Base-by-base conservation (phyloP, 306 rosid species). In the Dryas alaskensis region DNA sequence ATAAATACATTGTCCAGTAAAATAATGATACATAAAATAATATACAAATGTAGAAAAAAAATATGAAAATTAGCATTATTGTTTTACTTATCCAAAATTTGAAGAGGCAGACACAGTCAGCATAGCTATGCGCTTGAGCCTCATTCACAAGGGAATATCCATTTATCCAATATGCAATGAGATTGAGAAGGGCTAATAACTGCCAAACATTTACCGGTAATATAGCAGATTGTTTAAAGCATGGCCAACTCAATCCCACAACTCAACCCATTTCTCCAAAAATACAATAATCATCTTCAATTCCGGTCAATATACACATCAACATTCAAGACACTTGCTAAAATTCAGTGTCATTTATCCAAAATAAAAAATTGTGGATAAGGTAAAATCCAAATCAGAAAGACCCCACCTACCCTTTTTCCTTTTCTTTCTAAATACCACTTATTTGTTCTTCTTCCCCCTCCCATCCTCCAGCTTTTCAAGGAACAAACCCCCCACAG, bases 361-460 rank as follows among this genome's bases (percentile, higher is more conserved):
- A 58, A 52, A 67, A 1, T 25, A 17, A 8, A 40, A 63, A 43
- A 17, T 11, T 12, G 46, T 57, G 85, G 83, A 84, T 84, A 81
- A 84, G 62, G 74, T 57, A 55, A 57, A 48, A 67, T 74, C 80
- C 76, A 43, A 69, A 58, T 73, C 25, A 64, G 71, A 49, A 55
- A 4, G 62, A 62, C 73, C 78, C 78, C 70, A 40, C 80, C 61
- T 2, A 12, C 8, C n/a, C 17, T n/a, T 10, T 53, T 1, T 5
- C 64, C 31, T 46, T 17, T 58, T 62, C 40, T 54, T 46, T 60
- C 61, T 54, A 50, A 42, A 44, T 44, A 8, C 31, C 46, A 44
- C 25, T 40, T 46, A 16, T 2, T 17, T 42, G 63, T 17, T 25
- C 27, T 13, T 60, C 76, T 6, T 10, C n/a, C 7, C 42, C 63